These are phyloP conservation scores for Fomes fomentarius DNA, from an alignment of 1,284 basidiomycete genomes.

Conservation along the genomic window DNA sequence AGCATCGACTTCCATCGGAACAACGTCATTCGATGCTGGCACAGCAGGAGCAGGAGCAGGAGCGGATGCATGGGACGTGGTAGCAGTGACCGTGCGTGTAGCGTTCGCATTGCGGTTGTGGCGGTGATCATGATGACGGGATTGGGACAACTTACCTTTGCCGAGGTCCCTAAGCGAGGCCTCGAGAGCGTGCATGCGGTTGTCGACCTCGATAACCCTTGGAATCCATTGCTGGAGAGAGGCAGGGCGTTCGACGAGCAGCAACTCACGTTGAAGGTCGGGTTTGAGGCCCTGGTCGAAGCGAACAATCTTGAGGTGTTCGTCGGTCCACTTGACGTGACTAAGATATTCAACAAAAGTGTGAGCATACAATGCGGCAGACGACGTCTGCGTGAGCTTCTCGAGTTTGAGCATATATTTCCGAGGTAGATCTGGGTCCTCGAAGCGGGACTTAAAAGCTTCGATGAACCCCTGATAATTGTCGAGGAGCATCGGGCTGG, in stretches of 20 bases:
- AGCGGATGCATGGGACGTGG: background rate
- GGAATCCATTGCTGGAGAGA: constrained; percentile 4
- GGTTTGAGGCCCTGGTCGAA: constrained; percentile 23
- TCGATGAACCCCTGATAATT: constrained; percentile 32
- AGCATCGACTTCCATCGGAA: constrained; percentile 9
- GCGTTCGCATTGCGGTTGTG: background rate
- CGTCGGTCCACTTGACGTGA: constrained; percentile 30
- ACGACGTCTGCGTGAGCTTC: constrained; percentile 31
- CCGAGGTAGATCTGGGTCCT: constrained; percentile 1
- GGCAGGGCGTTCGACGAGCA: background rate
- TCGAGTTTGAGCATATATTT: constrained; percentile 10
- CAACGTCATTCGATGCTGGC: background rate
- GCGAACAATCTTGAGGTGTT: constrained; percentile 2
- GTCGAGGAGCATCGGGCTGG: background rate
- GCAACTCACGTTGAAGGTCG: constrained; percentile 9
- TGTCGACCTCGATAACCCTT: background rate
- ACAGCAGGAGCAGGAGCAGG: background rate
- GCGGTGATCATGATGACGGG: background rate
- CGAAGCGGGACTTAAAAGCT: constrained; percentile 25
- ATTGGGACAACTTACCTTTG: constrained; percentile 3
- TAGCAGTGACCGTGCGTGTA: background rate
- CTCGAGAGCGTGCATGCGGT: background rate
- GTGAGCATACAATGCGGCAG: constrained; percentile 26
- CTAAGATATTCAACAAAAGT: constrained; percentile 28
- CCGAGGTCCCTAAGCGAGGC: background rate